Evolutionary conservation across 805 yeast genomes (phyloP).

Genomic region (Wickerhamiella sorbophila): DNA sequence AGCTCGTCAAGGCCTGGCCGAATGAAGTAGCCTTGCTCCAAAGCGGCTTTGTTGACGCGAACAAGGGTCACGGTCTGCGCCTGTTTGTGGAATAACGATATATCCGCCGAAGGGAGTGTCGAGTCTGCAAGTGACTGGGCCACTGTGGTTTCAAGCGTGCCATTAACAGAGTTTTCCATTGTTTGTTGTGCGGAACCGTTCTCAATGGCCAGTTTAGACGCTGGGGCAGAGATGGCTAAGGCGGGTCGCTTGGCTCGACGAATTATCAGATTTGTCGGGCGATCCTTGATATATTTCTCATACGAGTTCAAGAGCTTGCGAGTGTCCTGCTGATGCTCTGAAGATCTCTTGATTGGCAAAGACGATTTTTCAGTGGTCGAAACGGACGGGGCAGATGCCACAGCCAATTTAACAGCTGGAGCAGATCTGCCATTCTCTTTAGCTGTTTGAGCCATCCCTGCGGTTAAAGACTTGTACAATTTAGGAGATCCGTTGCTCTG

Average conservation of each 20-base stretch:
- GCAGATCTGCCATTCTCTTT: neutral
- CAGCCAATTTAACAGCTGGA: neutral
- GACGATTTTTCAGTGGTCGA: neutral
- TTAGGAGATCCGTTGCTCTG: slow-evolving; percentile 7
- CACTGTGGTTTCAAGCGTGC: neutral
- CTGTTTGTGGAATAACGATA: slow-evolving; percentile 9
- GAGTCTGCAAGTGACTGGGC: neutral
- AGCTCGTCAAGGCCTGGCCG: slow-evolving; percentile 57
- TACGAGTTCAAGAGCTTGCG: slow-evolving; percentile 16
- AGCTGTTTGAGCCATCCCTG: slow-evolving; percentile 8
- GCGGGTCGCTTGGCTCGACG: slow-evolving; percentile 7
- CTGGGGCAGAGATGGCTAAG: neutral
- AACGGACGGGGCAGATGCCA: neutral
- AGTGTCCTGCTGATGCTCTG: neutral
- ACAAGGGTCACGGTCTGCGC: slow-evolving; percentile 12
- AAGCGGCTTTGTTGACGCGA: slow-evolving; percentile 18
- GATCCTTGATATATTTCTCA: slow-evolving; percentile 13
- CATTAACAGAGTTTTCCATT: neutral
- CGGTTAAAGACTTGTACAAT: slow-evolving; percentile 16
- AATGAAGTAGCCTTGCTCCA: slow-evolving; percentile 53
- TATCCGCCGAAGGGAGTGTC: neutral
- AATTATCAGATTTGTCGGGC: slow-evolving; percentile 17
- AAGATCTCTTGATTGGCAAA: neutral
- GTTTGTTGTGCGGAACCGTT: neutral
- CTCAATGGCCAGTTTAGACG: neutral